phyloP scores from a whole-genome alignment of 441 rosid genomes.

The Arabidopsis lyrata region DNA sequence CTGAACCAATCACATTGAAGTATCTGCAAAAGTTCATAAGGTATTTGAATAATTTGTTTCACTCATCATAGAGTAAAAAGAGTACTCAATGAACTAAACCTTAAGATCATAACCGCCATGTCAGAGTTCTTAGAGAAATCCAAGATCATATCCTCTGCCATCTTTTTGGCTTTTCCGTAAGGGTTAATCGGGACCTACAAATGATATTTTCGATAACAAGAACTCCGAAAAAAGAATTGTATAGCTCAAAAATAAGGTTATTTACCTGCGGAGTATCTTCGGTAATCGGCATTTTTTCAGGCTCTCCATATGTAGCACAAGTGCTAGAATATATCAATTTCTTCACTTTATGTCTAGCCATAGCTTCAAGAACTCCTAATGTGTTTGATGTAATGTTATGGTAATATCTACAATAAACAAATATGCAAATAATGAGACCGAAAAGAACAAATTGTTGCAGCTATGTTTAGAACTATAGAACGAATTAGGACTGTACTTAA shows the following conservation, averaged over 20 bases:
- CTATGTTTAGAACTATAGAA: background rate
- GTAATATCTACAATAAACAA: conserved; percentile 50
- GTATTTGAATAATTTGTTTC: conserved; percentile 13
- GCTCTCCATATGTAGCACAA: conserved; percentile 76
- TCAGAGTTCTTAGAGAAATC: conserved; percentile 63
- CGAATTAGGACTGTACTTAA: conserved; percentile 40
- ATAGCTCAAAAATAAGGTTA: background rate
- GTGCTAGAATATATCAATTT: conserved; percentile 67
- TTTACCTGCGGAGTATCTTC: conserved; percentile 62
- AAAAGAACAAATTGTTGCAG: background rate
- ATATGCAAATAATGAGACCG: conserved; percentile 31
- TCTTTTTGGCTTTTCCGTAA: conserved; percentile 68
- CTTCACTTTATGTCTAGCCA: conserved; percentile 64
- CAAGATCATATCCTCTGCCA: conserved; percentile 66
- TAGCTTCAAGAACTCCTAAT: conserved; percentile 62
- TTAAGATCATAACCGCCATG: conserved; percentile 65
- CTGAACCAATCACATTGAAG: conserved; percentile 73
- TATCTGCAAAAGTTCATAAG: conserved; percentile 48
- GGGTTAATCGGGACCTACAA: conserved; percentile 62
- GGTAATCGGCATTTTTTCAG: conserved; percentile 65
- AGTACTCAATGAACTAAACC: conserved; percentile 42
- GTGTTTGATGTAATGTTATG: conserved; percentile 71
- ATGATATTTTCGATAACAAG: background rate
- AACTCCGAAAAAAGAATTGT: background rate
- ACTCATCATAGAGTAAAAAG: conserved; percentile 1